Evolutionary conservation across 2,329 filamentous ascomycete genomes (phyloP).

Genomic region (Alternaria arbusti): DNA sequence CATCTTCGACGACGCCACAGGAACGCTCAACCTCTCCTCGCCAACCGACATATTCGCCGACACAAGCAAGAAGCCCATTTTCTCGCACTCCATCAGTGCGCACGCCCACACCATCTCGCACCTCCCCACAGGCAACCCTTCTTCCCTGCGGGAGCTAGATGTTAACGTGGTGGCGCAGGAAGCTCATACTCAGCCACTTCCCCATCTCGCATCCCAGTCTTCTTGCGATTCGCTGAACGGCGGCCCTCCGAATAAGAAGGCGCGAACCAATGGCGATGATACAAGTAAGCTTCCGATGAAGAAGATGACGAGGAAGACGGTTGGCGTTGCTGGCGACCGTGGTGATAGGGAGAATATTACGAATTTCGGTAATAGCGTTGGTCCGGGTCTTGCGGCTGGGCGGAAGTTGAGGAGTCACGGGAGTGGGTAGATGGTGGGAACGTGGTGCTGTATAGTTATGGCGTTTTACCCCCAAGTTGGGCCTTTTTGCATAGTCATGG

Average conservation of each 20-base stretch:
- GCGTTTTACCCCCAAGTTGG: not conserved
- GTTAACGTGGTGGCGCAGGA: constrained; percentile 52
- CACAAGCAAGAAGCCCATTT: constrained; percentile 27
- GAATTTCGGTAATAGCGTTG: constrained; percentile 51
- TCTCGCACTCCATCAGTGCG: constrained; percentile 36
- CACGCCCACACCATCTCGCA: constrained; percentile 26
- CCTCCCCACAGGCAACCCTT: constrained; percentile 25
- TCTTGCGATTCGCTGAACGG: constrained; percentile 35
- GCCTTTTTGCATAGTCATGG: not conserved
- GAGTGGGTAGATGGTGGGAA: constrained; percentile 12
- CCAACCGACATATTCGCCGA: constrained; percentile 37
- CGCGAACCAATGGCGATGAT: constrained; percentile 42
- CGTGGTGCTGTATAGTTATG: not conserved
- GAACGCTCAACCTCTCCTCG: constrained; percentile 42
- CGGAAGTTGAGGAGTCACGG: constrained; percentile 51
- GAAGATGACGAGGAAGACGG: constrained; percentile 51
- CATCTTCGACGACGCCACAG: constrained; percentile 59
- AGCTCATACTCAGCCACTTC: constrained; percentile 38
- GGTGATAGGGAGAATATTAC: constrained; percentile 51
- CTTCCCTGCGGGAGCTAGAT: constrained; percentile 56
- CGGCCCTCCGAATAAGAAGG: constrained; percentile 53
- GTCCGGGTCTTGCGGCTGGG: constrained; percentile 42
- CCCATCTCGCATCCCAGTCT: constrained; percentile 38
- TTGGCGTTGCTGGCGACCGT: constrained; percentile 45
- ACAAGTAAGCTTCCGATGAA: constrained; percentile 54